These are phyloP conservation scores for Casuarina cunninghamiana DNA, from an alignment of 306 rosid genomes.

Conservation along the genomic window DNA sequence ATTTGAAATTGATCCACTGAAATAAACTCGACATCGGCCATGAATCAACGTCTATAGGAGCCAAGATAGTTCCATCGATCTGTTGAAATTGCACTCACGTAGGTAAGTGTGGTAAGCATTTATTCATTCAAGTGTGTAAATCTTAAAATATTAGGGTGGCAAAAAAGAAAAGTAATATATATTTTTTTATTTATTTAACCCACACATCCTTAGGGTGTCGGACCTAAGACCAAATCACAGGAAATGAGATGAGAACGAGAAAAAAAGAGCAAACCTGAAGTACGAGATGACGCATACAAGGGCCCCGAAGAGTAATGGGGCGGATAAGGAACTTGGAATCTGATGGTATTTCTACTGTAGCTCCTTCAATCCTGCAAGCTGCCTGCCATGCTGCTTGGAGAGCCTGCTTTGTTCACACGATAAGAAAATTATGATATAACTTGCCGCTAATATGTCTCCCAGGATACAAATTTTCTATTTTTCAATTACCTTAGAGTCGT, in stretches of 20 bases:
- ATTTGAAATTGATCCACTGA: slow-evolving; percentile 92
- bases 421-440: slow-evolving; percentile 8
- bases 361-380: slow-evolving; percentile 71
- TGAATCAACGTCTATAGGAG: slow-evolving; percentile 65
- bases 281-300: slow-evolving; percentile 72
- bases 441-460: not conserved
- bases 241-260: not conserved
- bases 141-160: not conserved
- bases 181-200: not conserved
- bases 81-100: slow-evolving; percentile 36
- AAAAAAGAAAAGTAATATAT: not conserved
- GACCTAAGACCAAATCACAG: not conserved
- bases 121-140: slow-evolving; percentile 9
- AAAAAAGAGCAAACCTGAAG: slow-evolving; percentile 64
- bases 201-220: not conserved
- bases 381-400: slow-evolving; percentile 75
- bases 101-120: slow-evolving; percentile 6
- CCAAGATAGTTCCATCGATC: slow-evolving; percentile 83
- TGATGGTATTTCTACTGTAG: slow-evolving; percentile 70
- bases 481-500: slow-evolving; percentile 69
- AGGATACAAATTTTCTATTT: not conserved
- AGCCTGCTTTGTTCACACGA: slow-evolving; percentile 51
- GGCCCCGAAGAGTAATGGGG: slow-evolving; percentile 77
- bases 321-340: slow-evolving; percentile 55
- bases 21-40: slow-evolving; percentile 72